phyloP scores from a whole-genome alignment of 2,329 filamentous ascomycete genomes.

The Cadophora gregata region DNA sequence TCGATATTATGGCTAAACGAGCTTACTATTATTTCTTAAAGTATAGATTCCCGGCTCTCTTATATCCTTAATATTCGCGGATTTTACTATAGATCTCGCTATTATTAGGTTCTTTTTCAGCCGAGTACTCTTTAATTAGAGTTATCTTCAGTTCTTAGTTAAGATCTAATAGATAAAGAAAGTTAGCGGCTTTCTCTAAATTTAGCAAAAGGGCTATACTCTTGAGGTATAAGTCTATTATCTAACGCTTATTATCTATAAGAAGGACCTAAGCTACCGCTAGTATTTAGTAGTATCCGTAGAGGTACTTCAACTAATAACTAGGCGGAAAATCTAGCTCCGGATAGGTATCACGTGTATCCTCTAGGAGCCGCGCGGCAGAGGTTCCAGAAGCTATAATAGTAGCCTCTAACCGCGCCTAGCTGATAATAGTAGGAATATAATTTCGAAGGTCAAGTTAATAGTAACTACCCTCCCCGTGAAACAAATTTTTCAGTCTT shows the following conservation, averaged over 20 bases:
- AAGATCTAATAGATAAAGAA: conserved; percentile 37
- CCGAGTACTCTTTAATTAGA: conserved; percentile 42
- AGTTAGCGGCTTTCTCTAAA: conserved; percentile 18
- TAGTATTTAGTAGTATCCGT: conserved; percentile 18
- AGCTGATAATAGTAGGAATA: conserved; percentile 42
- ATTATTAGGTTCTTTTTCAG: conserved; percentile 38
- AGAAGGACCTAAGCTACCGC: conserved; percentile 19
- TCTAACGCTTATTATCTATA: conserved; percentile 22
- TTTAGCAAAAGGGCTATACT: conserved; percentile 23
- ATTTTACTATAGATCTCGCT: conserved; percentile 43
- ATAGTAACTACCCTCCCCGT: conserved; percentile 22
- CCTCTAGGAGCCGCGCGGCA: conserved; percentile 19
- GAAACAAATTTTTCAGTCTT: conserved; percentile 25
- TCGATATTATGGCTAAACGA: conserved; percentile 34
- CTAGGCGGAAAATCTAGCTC: conserved; percentile 8
- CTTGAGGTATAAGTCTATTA: conserved; percentile 27
- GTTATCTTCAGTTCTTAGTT: conserved; percentile 36
- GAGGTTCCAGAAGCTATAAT: conserved; percentile 26
- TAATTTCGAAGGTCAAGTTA: conserved; percentile 41
- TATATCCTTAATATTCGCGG: conserved; percentile 33
- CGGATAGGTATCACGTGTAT: conserved; percentile 18
- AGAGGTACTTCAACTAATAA: conserved; percentile 30
- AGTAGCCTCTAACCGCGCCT: conserved; percentile 37
- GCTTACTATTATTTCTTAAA: conserved; percentile 30
- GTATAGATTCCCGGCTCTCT: conserved; percentile 20